Conservation (phyloP, 2,329 filamentous ascomycete genomes). For the Dryadomyces quercivorus region DNA sequence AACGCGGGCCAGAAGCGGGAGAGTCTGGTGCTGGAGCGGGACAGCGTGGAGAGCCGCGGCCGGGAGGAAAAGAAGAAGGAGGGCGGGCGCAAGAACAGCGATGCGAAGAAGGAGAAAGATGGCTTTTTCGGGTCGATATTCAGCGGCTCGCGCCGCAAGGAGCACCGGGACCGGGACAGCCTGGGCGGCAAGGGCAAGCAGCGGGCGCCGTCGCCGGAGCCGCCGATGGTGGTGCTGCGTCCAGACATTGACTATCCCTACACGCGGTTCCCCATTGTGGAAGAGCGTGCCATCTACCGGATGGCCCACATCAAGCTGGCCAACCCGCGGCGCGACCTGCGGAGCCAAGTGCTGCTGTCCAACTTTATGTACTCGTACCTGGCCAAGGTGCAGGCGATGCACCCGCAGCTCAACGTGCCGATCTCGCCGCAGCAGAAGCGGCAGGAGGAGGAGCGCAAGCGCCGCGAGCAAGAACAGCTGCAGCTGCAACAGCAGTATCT, state of each 20-base stretch:
- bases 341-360: conserved; percentile 90
- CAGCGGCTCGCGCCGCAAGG: conserved; percentile 78
- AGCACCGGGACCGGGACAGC: conserved; percentile 65
- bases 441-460: conserved; percentile 32
- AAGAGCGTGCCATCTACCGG: conserved; percentile 93
- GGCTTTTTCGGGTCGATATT: conserved; percentile 92
- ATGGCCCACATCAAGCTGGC: conserved; percentile 99
- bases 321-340: conserved; percentile 83
- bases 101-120: conserved; percentile 83
- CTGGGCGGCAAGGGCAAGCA: conserved; percentile 62
- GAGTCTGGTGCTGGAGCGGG: conserved; percentile 72
- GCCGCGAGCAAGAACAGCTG: conserved; percentile 31
- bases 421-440: conserved; percentile 50
- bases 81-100: conserved; percentile 57
- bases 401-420: conserved; percentile 88
- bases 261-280: conserved; percentile 87
- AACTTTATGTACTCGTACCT: conserved; percentile 99
- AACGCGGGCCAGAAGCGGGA: conserved; percentile 54
- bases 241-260: conserved; percentile 93
- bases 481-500: conserved; percentile 29
- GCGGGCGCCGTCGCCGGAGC: conserved; percentile 69
- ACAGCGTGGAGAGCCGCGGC: conserved; percentile 54
- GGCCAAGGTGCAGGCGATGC: conserved; percentile 97
- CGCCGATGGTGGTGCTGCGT: conserved; percentile 55
- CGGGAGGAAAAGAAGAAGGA: conserved; percentile 78